Conservation (phyloP, 1,139 yeast species). For the Waltiozyma sp. region DNA sequence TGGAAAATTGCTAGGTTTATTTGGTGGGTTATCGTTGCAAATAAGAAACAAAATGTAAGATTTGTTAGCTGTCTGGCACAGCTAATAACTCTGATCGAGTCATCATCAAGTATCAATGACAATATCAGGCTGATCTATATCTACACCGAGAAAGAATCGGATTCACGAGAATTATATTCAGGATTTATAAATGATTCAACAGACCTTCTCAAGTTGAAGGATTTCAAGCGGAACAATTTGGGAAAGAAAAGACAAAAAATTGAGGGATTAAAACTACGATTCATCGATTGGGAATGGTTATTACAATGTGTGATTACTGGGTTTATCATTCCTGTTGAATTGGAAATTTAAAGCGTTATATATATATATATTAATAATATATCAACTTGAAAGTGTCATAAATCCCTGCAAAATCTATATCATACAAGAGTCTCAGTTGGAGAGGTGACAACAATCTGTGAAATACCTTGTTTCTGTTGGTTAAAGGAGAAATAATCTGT, state of each 20-base stretch:
- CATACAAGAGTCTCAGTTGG: too few relatives aligned
- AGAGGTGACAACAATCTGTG: too few relatives aligned
- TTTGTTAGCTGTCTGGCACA: background rate
- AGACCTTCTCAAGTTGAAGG: too few relatives aligned
- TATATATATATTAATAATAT: too few relatives aligned
- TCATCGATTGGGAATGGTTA: conserved; percentile 63
- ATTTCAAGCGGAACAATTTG: background rate
- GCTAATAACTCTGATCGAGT: background rate
- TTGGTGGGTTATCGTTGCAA: conserved; percentile 3
- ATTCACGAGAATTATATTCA: too few relatives aligned
- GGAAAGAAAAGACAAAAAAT: conserved; percentile 1
- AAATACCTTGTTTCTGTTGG: too few relatives aligned
- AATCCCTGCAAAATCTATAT: too few relatives aligned
- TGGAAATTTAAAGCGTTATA: background rate
- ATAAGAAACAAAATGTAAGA: conserved; percentile 1
- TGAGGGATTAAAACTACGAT: background rate
- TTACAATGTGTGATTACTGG: conserved; percentile 60
- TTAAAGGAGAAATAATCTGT: too few relatives aligned
- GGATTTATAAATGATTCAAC: background rate
- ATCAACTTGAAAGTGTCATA: too few relatives aligned
- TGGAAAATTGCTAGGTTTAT: background rate
- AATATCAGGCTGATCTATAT: too few relatives aligned
- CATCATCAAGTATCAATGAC: background rate
- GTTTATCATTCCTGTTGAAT: background rate
- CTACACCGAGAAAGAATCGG: background rate